Evolutionary conservation across 1,284 basidiomycete genomes (phyloP).

Genomic region (Ceratobasidium sp.): DNA sequence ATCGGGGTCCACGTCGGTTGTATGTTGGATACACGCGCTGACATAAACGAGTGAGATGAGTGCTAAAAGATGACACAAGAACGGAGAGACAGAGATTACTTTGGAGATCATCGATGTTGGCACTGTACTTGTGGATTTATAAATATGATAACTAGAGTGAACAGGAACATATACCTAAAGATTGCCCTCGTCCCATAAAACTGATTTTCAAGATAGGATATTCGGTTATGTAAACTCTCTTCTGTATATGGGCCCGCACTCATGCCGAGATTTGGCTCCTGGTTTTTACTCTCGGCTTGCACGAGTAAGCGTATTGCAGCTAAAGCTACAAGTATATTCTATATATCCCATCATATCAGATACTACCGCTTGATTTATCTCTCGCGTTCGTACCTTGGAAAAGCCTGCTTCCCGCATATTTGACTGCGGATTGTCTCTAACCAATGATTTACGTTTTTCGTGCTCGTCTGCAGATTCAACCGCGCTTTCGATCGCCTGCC

Average conservation of each 20-base stretch:
- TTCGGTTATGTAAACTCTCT: constrained; percentile 30
- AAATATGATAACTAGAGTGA: no score
- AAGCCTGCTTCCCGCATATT: constrained; percentile 2
- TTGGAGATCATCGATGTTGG: no score
- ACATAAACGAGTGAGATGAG: no score
- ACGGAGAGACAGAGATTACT: no score
- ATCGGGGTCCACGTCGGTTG: no score
- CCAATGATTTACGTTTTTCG: constrained; percentile 11
- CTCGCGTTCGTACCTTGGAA: neutral
- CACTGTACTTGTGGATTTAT: no score
- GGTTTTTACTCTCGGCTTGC: neutral
- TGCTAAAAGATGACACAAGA: no score
- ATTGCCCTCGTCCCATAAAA: neutral
- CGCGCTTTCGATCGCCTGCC: constrained; percentile 23
- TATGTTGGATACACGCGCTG: no score
- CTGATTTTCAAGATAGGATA: constrained; percentile 24
- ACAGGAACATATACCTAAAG: no score
- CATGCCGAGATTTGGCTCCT: neutral
- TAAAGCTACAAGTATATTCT: constrained; percentile 15
- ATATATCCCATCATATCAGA: no score
- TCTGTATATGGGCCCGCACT: constrained; percentile 13
- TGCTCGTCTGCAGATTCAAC: constrained; percentile 7
- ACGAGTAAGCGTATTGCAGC: neutral
- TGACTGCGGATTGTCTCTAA: neutral
- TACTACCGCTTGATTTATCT: neutral